A percentile compares a stretch with the other conserved stretches of the same genome.
Conservation (phyloP, 2,329 filamentous ascomycete genomes). For the Pyrenophora teres region DNA sequence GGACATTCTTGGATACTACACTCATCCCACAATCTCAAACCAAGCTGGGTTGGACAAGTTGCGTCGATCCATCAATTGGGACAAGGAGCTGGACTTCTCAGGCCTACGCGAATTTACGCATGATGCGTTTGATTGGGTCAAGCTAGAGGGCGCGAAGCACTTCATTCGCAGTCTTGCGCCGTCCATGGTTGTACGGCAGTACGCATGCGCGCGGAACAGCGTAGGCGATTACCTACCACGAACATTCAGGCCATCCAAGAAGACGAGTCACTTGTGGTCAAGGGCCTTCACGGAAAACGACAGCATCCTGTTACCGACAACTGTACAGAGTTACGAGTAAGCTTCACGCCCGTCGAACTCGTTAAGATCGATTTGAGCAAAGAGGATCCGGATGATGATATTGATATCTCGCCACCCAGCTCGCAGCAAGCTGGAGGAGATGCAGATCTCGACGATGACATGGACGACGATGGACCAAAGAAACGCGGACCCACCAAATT, state of each 20-base stretch:
- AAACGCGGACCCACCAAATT: constrained; percentile 57
- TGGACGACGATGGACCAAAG: constrained; percentile 49
- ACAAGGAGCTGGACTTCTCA: constrained; percentile 65
- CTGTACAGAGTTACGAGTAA: constrained; percentile 75
- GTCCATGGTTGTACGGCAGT: constrained; percentile 69
- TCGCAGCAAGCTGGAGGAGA: constrained; percentile 26
- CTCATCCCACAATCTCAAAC: constrained; percentile 79
- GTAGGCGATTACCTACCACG: constrained; percentile 24
- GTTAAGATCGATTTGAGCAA: constrained; percentile 76
- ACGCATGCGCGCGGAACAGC: constrained; percentile 43
- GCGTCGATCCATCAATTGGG: constrained; percentile 62
- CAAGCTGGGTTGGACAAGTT: constrained; percentile 61
- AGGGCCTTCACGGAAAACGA: constrained; percentile 69
- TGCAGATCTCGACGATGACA: constrained; percentile 40
- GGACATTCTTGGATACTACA: constrained; percentile 84
- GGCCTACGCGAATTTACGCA: constrained; percentile 74
- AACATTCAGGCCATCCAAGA: constrained; percentile 49
- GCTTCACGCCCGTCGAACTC: constrained; percentile 75
- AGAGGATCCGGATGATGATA: constrained; percentile 74
- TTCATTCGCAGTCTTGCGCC: constrained; percentile 81
- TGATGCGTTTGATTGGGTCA: constrained; percentile 86
- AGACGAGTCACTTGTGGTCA: constrained; percentile 62
- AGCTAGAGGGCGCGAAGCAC: constrained; percentile 77
- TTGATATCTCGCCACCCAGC: constrained; percentile 36
- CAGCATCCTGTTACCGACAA: constrained; percentile 75